Conservation (phyloP, 768 basidiomycete species). For the Mycena indigotica region DNA sequence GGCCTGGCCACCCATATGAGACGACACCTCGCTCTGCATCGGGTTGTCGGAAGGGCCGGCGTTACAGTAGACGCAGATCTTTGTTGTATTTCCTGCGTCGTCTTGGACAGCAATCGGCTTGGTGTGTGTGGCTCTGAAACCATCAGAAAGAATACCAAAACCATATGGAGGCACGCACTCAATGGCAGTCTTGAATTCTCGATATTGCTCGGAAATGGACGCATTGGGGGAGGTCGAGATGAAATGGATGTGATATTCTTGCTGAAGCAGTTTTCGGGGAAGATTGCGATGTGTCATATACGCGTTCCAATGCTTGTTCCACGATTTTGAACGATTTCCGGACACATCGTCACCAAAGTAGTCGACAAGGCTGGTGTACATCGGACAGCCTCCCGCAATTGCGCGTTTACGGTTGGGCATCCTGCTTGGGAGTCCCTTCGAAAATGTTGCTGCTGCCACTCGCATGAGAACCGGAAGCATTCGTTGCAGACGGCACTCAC, state of each 20-base stretch:
- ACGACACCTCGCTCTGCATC: conserved; percentile 37
- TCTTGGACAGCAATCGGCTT: conserved; percentile 36
- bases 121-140: conserved; percentile 34
- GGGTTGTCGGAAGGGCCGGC: conserved; percentile 43
- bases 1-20: conserved; percentile 43
- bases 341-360: conserved; percentile 46
- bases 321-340: conserved; percentile 46
- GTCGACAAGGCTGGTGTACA: conserved; percentile 36
- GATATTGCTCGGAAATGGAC: conserved; percentile 13
- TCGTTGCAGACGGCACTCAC: background rate
- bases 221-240: no score
- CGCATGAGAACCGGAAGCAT: background rate
- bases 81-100: conserved; percentile 24
- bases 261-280: conserved; percentile 36
- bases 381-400: conserved; percentile 32
- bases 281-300: conserved; percentile 41
- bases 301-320: conserved; percentile 48
- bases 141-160: no score
- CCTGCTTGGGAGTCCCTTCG: conserved; percentile 21
- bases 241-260: conserved; percentile 41
- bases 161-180: no score
- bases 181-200: no score
- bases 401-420: conserved; percentile 39
- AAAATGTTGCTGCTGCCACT: conserved; percentile 9
- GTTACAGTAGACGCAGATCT: conserved; percentile 30